Conservation (phyloP, 169 alveolate species). For the Plasmodium chabaudi region DNA sequence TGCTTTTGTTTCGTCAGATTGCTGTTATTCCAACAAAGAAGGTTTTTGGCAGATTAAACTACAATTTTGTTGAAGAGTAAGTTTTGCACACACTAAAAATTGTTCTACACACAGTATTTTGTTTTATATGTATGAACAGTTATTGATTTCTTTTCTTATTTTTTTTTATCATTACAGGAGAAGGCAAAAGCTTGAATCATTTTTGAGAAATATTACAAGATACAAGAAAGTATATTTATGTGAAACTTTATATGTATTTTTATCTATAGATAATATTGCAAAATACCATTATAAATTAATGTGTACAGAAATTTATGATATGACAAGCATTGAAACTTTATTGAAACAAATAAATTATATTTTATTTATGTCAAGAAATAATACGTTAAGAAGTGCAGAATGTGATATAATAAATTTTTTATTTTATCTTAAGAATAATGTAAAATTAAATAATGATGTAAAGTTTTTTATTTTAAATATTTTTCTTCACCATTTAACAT, state of each 20-base stretch:
- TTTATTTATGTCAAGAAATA: conserved; percentile 44
- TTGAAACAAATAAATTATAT: conserved; percentile 43
- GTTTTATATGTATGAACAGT: too few species aligned
- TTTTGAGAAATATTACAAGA: conserved; percentile 15
- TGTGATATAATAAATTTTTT: conserved; percentile 45
- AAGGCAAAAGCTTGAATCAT: conserved; percentile 51
- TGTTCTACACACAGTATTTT: not conserved
- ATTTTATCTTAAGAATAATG: conserved; percentile 20
- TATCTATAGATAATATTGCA: conserved; percentile 44
- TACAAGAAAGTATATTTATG: conserved; percentile 34
- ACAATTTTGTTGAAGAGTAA: conserved; percentile 69
- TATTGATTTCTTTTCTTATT: too few species aligned
- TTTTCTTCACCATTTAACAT: conserved; percentile 56
- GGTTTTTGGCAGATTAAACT: conserved; percentile 49
- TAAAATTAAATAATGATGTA: conserved; percentile 39
- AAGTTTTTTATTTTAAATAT: conserved; percentile 53
- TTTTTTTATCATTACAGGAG: conserved; percentile 4
- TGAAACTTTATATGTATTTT: conserved; percentile 46
- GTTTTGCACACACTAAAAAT: not conserved
- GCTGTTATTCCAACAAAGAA: conserved; percentile 49
- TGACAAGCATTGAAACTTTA: conserved; percentile 3
- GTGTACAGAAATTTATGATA: conserved; percentile 27
- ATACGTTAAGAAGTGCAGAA: conserved; percentile 57
- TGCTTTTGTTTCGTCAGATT: conserved; percentile 7
- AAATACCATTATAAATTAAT: conserved; percentile 38